Base-by-base conservation (phyloP, 129 eudicot genomes). In the Apium graveolens region DNA sequence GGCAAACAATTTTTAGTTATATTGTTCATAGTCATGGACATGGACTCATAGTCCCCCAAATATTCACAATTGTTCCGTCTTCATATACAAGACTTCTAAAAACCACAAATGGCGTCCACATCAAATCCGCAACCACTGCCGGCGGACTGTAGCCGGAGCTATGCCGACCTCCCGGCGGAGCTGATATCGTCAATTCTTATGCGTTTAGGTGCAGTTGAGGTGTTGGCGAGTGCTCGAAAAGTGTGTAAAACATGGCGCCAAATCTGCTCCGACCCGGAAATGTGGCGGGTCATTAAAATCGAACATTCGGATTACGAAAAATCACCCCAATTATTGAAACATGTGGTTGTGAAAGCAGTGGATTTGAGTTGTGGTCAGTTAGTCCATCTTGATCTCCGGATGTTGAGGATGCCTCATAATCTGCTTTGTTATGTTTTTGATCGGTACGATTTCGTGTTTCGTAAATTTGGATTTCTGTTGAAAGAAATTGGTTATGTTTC, bases 361-460 rank as follows among this genome's bases (percentile, higher is more conserved):
- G 29, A 53, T 0, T 53, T 53, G 12, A 53, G 63, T 3, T 21
- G 11, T 53, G 63, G 63, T 12, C 63, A 53, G 8, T 21, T 53
- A 21, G 11, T 53, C 29, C 87, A 88, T 7, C 63, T 53, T 53
- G 27, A 53, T 53, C 63, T 53, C 4, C 63, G 8, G 27, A 53
- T 53, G 0, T 53, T 11, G 27, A 29, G 63, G 11, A 9, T 3
- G 10, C 63, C 63, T 53, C 4, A 24, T 53, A 53, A 53, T 21
- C 29, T 53, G 63, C 63, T 21, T 53, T 29, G 11, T 6, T 53
- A 53, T 7, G 27, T 53, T 0, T 24, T 53, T 21, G 63, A 21
- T 53, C 63, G 63, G 63, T 53, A 21, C 21, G 2, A 0, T 53
- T 21, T 21, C 8, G 24, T 21, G 24, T 53, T 53, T 53, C 63